These are phyloP conservation scores for Ceratocystiopsis sp. DNA, from an alignment of 2,329 filamentous ascomycete genomes.

Conservation along the genomic window DNA sequence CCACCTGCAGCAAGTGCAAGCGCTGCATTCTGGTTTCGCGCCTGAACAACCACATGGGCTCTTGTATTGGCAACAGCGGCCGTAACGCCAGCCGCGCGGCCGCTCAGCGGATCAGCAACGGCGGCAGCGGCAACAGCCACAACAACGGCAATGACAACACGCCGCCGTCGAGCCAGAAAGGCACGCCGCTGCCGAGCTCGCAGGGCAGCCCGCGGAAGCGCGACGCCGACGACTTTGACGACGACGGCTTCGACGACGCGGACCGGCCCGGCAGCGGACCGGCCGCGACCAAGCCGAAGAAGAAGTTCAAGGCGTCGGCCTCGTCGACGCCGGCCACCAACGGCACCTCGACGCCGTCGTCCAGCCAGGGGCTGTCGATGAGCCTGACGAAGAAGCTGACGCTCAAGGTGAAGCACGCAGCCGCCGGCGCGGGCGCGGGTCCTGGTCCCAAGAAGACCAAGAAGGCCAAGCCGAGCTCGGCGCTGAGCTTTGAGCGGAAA, in stretches of 20 bases:
- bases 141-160: slow-evolving; percentile 38
- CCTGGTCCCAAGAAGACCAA: slow-evolving; percentile 30
- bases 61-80: slow-evolving; percentile 48
- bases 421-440: slow-evolving; percentile 4
- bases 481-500: slow-evolving; percentile 31
- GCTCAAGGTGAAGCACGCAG: slow-evolving; percentile 34
- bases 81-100: slow-evolving; percentile 45
- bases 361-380: slow-evolving; percentile 6
- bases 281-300: slow-evolving; percentile 26
- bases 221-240: slow-evolving; percentile 35
- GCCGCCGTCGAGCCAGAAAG: slow-evolving; percentile 45
- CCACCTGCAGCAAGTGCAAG: slow-evolving; percentile 51
- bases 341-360: slow-evolving; percentile 3
- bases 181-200: slow-evolving; percentile 38
- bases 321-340: slow-evolving; percentile 1
- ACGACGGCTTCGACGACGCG: slow-evolving; percentile 32
- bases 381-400: slow-evolving; percentile 9
- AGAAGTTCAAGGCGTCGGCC: slow-evolving; percentile 32
- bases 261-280: slow-evolving; percentile 12
- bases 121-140: slow-evolving; percentile 26
- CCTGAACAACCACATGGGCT: slow-evolving; percentile 52
- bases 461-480: slow-evolving; percentile 33
- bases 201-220: slow-evolving; percentile 41
- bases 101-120: slow-evolving; percentile 45
- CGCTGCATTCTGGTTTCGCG: slow-evolving; percentile 47